A percentile compares a stretch with the other conserved stretches of the same genome.
Evolutionary conservation across 768 basidiomycete genomes (phyloP).

Genomic region (Leucocoprinus sp.): DNA sequence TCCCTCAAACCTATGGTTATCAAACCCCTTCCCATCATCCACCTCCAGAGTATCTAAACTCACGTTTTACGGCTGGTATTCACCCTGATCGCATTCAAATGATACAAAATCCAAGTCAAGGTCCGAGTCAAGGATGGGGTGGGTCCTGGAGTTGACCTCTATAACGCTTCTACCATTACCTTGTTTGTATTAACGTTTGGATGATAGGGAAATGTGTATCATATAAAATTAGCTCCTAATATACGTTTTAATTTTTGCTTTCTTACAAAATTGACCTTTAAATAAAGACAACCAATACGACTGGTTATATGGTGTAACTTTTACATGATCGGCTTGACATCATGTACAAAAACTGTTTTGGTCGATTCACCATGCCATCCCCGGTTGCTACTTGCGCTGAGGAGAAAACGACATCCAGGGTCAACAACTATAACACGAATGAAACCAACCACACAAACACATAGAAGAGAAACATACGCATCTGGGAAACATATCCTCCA

Average conservation of each 20-base stretch:
- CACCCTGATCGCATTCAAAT: slow-evolving; percentile 61
- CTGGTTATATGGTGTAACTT: neutral
- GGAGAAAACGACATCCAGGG: slow-evolving; percentile 72
- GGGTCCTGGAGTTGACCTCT: slow-evolving; percentile 16
- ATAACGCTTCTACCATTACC: neutral
- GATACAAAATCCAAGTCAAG: slow-evolving; percentile 37
- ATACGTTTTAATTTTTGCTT: slow-evolving; percentile 6
- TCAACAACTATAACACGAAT: slow-evolving; percentile 61
- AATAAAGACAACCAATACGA: neutral
- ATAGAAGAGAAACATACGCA: slow-evolving; percentile 52
- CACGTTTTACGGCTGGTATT: slow-evolving; percentile 43
- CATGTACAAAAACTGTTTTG: slow-evolving; percentile 83
- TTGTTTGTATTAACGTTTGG: neutral
- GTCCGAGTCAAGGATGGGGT: slow-evolving; percentile 18
- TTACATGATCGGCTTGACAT: slow-evolving; percentile 47
- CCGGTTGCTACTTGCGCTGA: slow-evolving; percentile 88
- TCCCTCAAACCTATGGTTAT: slow-evolving; percentile 31
- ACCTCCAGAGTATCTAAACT: slow-evolving; percentile 27
- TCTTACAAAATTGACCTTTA: neutral
- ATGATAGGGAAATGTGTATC: slow-evolving; percentile 3
- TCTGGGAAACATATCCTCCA: slow-evolving; percentile 87
- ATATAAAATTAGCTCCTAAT: slow-evolving; percentile 10
- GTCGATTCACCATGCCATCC: slow-evolving; percentile 94
- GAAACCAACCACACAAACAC: neutral
- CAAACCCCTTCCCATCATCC: slow-evolving; percentile 40